phyloP scores from a whole-genome alignment of 306 rosid species.

The Cucumis hystrix region DNA sequence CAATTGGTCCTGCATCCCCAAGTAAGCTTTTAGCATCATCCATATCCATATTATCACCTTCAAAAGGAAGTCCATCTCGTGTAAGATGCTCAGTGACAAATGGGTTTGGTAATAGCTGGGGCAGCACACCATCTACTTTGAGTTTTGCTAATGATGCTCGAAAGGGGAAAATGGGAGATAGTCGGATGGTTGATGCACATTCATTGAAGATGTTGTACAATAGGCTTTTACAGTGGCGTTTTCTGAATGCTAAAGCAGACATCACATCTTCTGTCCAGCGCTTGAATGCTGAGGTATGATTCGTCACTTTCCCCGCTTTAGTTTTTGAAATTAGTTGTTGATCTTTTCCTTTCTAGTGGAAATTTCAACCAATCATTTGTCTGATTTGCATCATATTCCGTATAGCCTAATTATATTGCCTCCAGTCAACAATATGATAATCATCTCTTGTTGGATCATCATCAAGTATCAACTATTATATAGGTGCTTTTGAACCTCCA shows the following conservation, averaged over 20 bases:
- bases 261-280: conserved; percentile 45
- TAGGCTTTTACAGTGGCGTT: conserved; percentile 81
- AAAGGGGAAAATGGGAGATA: conserved; percentile 62
- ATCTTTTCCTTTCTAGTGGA: neutral
- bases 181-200: conserved; percentile 48
- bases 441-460: neutral
- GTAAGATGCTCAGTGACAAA: conserved; percentile 31
- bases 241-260: conserved; percentile 64
- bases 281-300: conserved; percentile 68
- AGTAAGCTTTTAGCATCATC: conserved; percentile 29
- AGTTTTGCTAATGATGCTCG: conserved; percentile 53
- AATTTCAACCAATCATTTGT: neutral
- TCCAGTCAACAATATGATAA: neutral
- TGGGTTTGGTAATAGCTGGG: conserved; percentile 21
- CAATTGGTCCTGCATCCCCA: conserved; percentile 58
- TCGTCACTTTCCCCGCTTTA: neutral
- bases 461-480: neutral
- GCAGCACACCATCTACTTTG: conserved; percentile 48
- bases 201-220: conserved; percentile 61
- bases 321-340: neutral
- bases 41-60: conserved; percentile 31
- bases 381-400: neutral
- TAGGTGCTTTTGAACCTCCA: neutral
- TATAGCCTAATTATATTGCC: neutral
- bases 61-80: conserved; percentile 73